Evolutionary conservation across 345 rosid genomes (phyloP).

Genomic region (Citrus australasica): DNA sequence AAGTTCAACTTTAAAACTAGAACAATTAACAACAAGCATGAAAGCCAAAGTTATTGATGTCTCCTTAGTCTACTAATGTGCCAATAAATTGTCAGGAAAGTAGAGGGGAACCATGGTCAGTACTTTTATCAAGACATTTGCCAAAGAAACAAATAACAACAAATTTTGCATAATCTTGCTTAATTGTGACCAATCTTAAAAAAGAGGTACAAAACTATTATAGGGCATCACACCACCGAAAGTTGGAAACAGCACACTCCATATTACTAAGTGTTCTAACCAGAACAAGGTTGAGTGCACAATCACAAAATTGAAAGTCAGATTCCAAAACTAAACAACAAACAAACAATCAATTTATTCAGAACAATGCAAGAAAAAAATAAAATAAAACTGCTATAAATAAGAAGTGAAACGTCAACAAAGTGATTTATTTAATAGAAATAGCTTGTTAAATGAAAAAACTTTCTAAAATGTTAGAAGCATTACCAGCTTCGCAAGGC

Average conservation of each 20-base stretch:
- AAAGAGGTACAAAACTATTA: not conserved
- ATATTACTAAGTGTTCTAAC: not conserved
- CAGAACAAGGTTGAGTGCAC: not conserved
- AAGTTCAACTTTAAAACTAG: not conserved
- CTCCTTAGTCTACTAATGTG: not conserved
- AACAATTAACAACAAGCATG: not conserved
- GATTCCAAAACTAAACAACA: not conserved
- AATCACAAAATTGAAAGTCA: not conserved
- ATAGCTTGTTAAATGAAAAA: not conserved
- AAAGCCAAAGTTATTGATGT: not conserved
- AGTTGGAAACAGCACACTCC: not conserved
- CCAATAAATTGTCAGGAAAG: not conserved
- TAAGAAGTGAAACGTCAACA: not conserved
- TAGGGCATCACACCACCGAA: not conserved
- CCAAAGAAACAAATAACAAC: not conserved
- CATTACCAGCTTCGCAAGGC: slow-evolving; percentile 83
- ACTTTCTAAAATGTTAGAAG: slow-evolving; percentile 6
- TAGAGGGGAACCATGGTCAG: not conserved
- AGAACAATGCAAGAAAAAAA: not conserved
- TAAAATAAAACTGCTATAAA: not conserved
- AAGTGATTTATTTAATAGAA: not conserved
- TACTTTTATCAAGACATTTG: not conserved
- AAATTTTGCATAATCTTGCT: not conserved
- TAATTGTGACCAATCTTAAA: not conserved
- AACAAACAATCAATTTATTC: not conserved